Evolutionary conservation across 2,329 filamentous ascomycete species (phyloP).

Genomic region (Atkinsonella hypoxylon): DNA sequence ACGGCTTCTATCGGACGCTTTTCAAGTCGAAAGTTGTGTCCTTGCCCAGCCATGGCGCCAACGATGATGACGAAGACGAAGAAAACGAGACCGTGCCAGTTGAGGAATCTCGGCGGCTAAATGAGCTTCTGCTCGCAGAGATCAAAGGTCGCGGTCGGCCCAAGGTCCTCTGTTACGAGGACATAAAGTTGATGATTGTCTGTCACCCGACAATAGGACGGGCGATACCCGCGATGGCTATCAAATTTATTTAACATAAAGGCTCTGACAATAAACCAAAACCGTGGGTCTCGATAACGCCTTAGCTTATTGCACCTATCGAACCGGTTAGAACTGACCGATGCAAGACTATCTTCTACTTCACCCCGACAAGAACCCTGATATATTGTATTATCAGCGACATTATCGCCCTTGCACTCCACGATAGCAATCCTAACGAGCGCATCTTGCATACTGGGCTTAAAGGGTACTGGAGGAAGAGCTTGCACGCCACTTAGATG

Average conservation of each 20-base stretch:
- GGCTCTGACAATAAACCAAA: constrained; percentile 17
- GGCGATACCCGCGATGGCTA: constrained; percentile 14
- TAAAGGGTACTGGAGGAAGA: too few relatives aligned
- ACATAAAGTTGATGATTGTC: constrained; percentile 18
- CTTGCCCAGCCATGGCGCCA: neutral
- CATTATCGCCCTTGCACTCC: constrained; percentile 10
- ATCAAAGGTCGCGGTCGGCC: constrained; percentile 9
- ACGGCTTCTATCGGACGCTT: constrained; percentile 14
- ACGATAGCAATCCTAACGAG: too few relatives aligned
- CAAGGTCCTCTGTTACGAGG: constrained; percentile 20
- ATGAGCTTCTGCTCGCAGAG: constrained; percentile 11
- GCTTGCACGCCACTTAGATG: constrained; percentile 13
- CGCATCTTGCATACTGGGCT: too few relatives aligned
- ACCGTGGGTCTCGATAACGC: constrained; percentile 40
- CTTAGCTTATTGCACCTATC: constrained; percentile 62
- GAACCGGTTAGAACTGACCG: neutral
- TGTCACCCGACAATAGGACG: constrained; percentile 12
- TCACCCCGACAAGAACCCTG: constrained; percentile 14
- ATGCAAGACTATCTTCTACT: constrained; percentile 19
- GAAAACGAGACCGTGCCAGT: constrained; percentile 7
- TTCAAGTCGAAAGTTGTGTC: constrained; percentile 15
- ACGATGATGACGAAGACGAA: neutral
- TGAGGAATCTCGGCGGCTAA: constrained; percentile 12
- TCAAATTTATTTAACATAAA: constrained; percentile 22
- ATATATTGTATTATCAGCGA: constrained; percentile 15